Evolutionary conservation across 345 rosid genomes (phyloP), one percentile per base, ranked within the genome.

Genomic region (Arabidopsis arenosa): DNA sequence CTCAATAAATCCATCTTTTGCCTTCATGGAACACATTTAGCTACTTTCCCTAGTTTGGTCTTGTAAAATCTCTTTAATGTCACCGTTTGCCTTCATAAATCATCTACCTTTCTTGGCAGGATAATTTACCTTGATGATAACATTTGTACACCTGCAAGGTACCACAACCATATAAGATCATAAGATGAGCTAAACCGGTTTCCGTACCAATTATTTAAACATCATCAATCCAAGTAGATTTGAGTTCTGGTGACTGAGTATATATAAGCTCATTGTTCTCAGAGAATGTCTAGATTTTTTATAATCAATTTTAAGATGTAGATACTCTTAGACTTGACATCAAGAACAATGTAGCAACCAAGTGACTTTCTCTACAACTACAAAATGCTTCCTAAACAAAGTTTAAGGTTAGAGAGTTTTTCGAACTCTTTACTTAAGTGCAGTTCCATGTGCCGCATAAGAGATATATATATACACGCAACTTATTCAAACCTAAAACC

Each of bases 11-110:
- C 70, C 64, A 23, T 68, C 21, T 35, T 60, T 62, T 43, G 63
- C 70, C 65, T 69, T 69, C 64, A 62, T 69, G 48, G 48, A 75
- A 68, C 56, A 69, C 51, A 49, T 69, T 36, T 44, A 69, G 43
- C 66, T 76, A 70, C 75, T 69, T 41, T 36, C 37, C 59, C 35
- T n/a, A 45, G 44, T 69, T 26, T 69, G 58, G 75, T 63, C 75
- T 70, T 36, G 80, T 76, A 69, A 76, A 62, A 70, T 35, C 75
- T 62, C 75, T 76, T 76, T 71, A 64, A 64, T 71, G 76, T 71
- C 80, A 71, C 76, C 67, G 67, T 48, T 77, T 7, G 8, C 23
- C 23, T 70, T 71, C 72, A 57, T 77, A 64, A 70, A 63, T 47
- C 62, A 77, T 77, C 80, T 63, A 77, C 66, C 45, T 77, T 77